Evolutionary conservation across 176 grass and related monocot species (phyloP).

Genomic region (Aegilops bicornis): DNA sequence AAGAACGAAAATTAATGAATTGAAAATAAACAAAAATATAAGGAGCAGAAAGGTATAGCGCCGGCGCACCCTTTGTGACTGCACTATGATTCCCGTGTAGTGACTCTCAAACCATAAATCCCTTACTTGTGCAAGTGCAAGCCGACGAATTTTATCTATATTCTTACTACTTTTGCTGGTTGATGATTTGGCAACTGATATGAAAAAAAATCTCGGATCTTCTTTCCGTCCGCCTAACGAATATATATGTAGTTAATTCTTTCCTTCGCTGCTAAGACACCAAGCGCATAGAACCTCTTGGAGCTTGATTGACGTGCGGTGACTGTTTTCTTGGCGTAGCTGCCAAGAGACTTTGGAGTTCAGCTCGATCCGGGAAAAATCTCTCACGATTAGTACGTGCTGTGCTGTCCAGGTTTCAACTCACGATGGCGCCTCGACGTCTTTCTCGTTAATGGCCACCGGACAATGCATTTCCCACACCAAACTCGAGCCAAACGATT

Average conservation of each 20-base stretch:
- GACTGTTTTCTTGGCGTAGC: background rate
- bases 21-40: too few relatives aligned
- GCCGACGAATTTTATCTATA: too few relatives aligned
- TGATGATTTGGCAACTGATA: background rate
- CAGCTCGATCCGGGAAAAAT: background rate
- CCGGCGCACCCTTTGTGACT: too few relatives aligned
- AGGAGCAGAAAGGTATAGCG: too few relatives aligned
- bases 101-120: too few relatives aligned
- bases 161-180: background rate
- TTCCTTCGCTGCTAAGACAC: too few relatives aligned
- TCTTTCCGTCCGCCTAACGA: too few relatives aligned
- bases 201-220: background rate
- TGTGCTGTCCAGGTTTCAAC: background rate
- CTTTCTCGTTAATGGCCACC: slow-evolving; percentile 3
- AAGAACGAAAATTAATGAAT: too few relatives aligned
- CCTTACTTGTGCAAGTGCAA: too few relatives aligned
- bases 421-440: background rate
- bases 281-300: too few relatives aligned
- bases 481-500: slow-evolving; percentile 9
- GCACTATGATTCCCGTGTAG: too few relatives aligned
- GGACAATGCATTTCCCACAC: background rate
- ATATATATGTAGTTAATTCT: too few relatives aligned
- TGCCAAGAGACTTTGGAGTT: background rate
- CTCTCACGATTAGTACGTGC: background rate
- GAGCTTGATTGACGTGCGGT: background rate